Percentiles rank a stretch among this genome's conserved stretches.
Evolutionary conservation across 352 stramenopile genomes (phyloP).

Genomic region (Peronospora farinosa): DNA sequence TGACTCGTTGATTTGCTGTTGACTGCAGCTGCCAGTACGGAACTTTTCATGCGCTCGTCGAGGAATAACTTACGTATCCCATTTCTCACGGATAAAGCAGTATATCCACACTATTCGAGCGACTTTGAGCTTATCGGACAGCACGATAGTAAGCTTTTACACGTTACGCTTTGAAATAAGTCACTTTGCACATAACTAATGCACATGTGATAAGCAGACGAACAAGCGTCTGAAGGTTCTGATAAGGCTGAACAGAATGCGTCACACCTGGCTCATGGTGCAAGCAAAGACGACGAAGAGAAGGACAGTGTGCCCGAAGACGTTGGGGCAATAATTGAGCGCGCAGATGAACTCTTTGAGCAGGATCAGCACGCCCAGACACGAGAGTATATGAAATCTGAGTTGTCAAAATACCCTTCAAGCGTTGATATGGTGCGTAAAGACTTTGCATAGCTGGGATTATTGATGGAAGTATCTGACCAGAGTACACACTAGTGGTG

Average conservation of each 20-base stretch:
- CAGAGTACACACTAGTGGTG: conserved; percentile 33
- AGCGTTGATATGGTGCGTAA: conserved; percentile 46
- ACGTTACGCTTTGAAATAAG: background rate
- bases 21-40: conserved; percentile 40
- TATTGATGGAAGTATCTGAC: background rate
- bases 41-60: conserved; percentile 33
- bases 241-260: background rate
- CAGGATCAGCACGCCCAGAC: conserved; percentile 39
- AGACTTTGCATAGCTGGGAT: background rate
- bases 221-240: background rate
- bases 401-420: conserved; percentile 29
- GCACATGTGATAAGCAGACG: background rate
- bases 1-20: conserved; percentile 11
- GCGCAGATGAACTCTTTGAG: conserved; percentile 46
- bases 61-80: conserved; percentile 24
- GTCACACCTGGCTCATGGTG: background rate
- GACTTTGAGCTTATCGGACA: conserved; percentile 55
- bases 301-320: conserved; percentile 25
- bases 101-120: conserved; percentile 47
- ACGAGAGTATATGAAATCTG: conserved; percentile 36
- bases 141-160: conserved; percentile 29
- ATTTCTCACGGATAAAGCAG: conserved; percentile 45
- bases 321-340: conserved; percentile 28
- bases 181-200: background rate
- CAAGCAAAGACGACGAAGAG: conserved; percentile 30